Percentiles rank a stretch among this genome's conserved stretches.
These are phyloP conservation scores for Colletotrichum godetiae DNA, from an alignment of 2,329 filamentous ascomycete species.

Conservation along the genomic window DNA sequence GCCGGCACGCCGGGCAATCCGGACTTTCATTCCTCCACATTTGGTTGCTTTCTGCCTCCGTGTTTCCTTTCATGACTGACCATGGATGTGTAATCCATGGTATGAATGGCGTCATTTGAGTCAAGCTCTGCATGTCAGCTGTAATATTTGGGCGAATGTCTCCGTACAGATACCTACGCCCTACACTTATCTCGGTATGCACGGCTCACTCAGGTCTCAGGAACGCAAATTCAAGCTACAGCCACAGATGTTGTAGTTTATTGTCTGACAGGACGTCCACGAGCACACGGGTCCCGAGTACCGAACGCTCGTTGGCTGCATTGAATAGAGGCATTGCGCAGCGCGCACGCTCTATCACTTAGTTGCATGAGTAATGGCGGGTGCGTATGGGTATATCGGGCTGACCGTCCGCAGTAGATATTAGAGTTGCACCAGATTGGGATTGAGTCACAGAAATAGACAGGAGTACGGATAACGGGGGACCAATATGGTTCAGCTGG, in stretches of 20 bases:
- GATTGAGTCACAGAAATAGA: neutral
- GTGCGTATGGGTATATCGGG: neutral
- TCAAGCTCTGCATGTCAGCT: neutral
- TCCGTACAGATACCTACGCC: neutral
- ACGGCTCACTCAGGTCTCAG: neutral
- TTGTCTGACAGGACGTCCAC: neutral
- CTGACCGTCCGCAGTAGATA: neutral
- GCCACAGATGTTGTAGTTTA: neutral
- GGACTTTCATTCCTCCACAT: neutral
- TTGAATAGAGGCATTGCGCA: neutral
- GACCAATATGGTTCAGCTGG: neutral
- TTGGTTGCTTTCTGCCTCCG: neutral
- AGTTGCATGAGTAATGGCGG: constrained; percentile 1
- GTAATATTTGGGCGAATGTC: neutral
- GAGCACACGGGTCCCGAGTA: neutral
- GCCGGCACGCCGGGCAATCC: neutral
- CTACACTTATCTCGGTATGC: neutral
- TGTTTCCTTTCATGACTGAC: neutral
- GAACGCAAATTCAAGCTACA: neutral
- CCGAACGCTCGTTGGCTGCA: neutral
- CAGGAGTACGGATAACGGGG: neutral
- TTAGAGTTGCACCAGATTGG: neutral
- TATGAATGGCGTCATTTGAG: constrained; percentile 7
- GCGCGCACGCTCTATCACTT: neutral
- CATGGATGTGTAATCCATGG: neutral